Evolutionary conservation across 805 yeast genomes (phyloP).

Genomic region (Phaffomyces opuntiae): DNA sequence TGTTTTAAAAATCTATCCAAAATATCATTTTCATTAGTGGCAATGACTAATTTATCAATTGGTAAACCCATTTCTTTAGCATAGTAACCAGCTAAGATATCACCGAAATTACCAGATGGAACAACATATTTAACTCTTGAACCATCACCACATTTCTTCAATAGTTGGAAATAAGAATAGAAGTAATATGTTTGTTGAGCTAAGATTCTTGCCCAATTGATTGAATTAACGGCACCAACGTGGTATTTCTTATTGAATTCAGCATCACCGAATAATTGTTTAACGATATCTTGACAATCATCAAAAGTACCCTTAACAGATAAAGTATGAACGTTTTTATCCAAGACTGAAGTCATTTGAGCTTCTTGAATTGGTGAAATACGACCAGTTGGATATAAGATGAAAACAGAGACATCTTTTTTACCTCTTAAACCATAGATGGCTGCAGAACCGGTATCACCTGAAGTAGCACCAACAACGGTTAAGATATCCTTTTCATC

Average conservation of each 20-base stretch:
- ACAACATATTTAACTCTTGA: constrained; percentile 76
- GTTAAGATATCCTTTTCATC: constrained; percentile 74
- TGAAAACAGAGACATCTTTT: constrained; percentile 95
- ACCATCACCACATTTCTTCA: constrained; percentile 33
- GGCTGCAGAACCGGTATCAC: constrained; percentile 99
- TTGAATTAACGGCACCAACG: constrained; percentile 96
- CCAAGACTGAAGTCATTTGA: constrained; percentile 96
- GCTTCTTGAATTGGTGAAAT: constrained; percentile 97
- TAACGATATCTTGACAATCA: constrained; percentile 96
- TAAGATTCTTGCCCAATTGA: constrained; percentile 97
- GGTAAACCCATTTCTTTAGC: constrained; percentile 97
- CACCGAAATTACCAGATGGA: constrained; percentile 98
- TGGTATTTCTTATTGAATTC: constrained; percentile 87
- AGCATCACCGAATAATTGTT: constrained; percentile 82
- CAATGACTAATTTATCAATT: constrained; percentile 76
- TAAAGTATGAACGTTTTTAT: constrained; percentile 86
- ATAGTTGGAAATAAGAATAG: constrained; percentile 76
- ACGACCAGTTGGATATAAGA: constrained; percentile 93
- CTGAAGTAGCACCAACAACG: constrained; percentile 98
- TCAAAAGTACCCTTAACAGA: constrained; percentile 96
- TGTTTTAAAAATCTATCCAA: constrained; percentile 85
- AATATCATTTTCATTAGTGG: constrained; percentile 94
- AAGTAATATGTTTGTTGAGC: constrained; percentile 98
- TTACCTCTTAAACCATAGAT: constrained; percentile 96
- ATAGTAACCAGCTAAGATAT: constrained; percentile 91